These are phyloP conservation scores for Phaeosphaeriaceae sp. DNA, from an alignment of 2,329 filamentous ascomycete species.

Conservation along the genomic window DNA sequence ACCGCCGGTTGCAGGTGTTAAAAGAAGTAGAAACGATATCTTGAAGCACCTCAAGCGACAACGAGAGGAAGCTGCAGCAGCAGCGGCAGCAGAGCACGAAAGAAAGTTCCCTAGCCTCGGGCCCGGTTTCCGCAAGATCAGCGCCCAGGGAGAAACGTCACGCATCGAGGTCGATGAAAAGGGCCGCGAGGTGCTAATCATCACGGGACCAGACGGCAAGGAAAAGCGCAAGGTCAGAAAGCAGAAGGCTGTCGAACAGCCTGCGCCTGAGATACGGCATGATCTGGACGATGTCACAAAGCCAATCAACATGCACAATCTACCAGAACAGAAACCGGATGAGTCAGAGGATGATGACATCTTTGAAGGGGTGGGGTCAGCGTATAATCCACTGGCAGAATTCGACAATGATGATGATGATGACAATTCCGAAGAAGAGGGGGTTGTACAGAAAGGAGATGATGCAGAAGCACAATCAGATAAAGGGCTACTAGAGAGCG, in stretches of 20 bases:
- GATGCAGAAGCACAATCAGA: constrained; percentile 2
- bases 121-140: constrained; percentile 61
- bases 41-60: constrained; percentile 65
- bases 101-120: constrained; percentile 56
- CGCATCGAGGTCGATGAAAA: constrained; percentile 63
- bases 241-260: constrained; percentile 48
- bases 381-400: constrained; percentile 65
- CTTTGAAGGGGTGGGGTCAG: constrained; percentile 65
- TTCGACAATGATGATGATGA: constrained; percentile 57
- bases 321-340: constrained; percentile 48
- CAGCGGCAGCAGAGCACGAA: constrained; percentile 51
- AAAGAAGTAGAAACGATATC: constrained; percentile 65
- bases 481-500: not conserved
- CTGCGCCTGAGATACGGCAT: constrained; percentile 45
- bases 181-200: constrained; percentile 64
- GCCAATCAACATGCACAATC: constrained; percentile 49
- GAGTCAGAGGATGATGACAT: constrained; percentile 64
- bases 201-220: constrained; percentile 65
- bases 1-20: constrained; percentile 55
- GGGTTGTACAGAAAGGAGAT: not conserved
- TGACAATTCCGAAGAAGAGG: constrained; percentile 23
- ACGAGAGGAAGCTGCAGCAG: constrained; percentile 53
- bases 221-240: constrained; percentile 67
- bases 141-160: constrained; percentile 56
- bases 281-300: constrained; percentile 54